Base-by-base conservation (phyloP, 257 asterid species). In the Solanum tarapatanum region DNA sequence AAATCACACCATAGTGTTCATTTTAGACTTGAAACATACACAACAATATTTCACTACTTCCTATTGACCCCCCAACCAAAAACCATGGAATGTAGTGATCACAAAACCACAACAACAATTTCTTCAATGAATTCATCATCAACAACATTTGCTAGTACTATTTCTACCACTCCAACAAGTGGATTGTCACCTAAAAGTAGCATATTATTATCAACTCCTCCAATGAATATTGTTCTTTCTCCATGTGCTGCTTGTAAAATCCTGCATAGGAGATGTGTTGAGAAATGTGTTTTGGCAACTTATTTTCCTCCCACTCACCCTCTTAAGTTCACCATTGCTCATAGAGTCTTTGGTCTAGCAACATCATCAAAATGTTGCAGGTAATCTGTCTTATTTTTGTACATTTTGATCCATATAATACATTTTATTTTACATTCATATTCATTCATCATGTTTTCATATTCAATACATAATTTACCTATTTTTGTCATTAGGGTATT, bases 201-300 rank as follows among this genome's bases (percentile, higher is more conserved):
- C 43, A 39, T 39, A 8, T 39, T 39, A 68, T 23, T 76, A 39
- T 76, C 35, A 39, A n/a, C 58, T 23, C 33, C 83, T 76, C n/a
- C 88, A 14, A 43, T 89, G 17, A 77, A 36, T 36, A 36, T 87
- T 9, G 79, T 89, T 41, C 84, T 89, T 33, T 86, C 89, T 48
- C 93, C 93, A 7, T 91, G 93, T 62, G 93, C 93, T 30, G 93
- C 93, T 60, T 91, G 93, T 89, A 91, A 89, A 66, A 91, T 91
- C 77, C 89, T 91, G 21, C 88, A 91, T 33, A 86, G 93, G n/a
- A 70, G 91, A 70, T 91, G 93, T 73, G 93, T 72, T 26, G 93
- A 91, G 24, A 88, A 88, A 84, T 91, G 93, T 86, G 89, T 89
- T 4, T 82, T 91, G 80, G 93, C 93, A 39, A 90, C 93, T 0